These are phyloP conservation scores for Thinopyrum elongatum DNA, from an alignment of 176 grass and related monocot species.

Conservation along the genomic window DNA sequence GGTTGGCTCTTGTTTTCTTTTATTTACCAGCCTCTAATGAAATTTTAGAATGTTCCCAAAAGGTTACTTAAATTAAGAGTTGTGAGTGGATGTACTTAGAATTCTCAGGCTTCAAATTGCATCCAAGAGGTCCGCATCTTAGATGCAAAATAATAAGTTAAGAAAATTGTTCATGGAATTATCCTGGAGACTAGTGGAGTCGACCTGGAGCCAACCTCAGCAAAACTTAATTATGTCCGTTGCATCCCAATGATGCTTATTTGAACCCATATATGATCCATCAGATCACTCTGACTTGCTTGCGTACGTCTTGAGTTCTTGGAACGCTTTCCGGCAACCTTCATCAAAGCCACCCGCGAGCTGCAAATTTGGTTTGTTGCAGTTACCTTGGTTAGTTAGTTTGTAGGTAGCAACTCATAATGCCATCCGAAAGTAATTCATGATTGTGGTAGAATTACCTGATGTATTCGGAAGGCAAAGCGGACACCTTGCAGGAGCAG, in stretches of 20 bases:
- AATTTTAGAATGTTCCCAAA: background rate
- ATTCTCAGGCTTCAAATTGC: slow-evolving; percentile 20
- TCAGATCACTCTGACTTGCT: slow-evolving; percentile 55
- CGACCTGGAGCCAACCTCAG: slow-evolving; percentile 25
- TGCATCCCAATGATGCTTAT: slow-evolving; percentile 29
- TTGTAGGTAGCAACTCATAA: slow-evolving; percentile 9
- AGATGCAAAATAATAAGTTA: slow-evolving; percentile 35
- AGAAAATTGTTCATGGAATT: slow-evolving; percentile 24
- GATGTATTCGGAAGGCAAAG: slow-evolving; percentile 92
- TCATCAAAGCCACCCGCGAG: slow-evolving; percentile 86
- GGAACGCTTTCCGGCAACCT: slow-evolving; percentile 67
- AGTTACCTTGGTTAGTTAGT: slow-evolving; percentile 17
- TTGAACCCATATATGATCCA: background rate
- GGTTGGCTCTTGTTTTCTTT: background rate
- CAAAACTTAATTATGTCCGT: slow-evolving; percentile 39
- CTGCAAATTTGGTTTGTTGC: slow-evolving; percentile 40
- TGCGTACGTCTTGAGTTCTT: slow-evolving; percentile 75
- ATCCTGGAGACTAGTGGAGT: slow-evolving; percentile 22
- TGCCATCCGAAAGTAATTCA: slow-evolving; percentile 18
- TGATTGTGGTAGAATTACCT: slow-evolving; percentile 46
- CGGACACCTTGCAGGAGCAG: slow-evolving; percentile 73
- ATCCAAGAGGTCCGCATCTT: slow-evolving; percentile 28
- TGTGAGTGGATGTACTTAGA: background rate
- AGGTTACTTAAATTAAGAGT: background rate
- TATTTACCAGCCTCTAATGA: background rate